Evolutionary conservation across 768 basidiomycete species (phyloP).

Genomic region (Russula abietina): DNA sequence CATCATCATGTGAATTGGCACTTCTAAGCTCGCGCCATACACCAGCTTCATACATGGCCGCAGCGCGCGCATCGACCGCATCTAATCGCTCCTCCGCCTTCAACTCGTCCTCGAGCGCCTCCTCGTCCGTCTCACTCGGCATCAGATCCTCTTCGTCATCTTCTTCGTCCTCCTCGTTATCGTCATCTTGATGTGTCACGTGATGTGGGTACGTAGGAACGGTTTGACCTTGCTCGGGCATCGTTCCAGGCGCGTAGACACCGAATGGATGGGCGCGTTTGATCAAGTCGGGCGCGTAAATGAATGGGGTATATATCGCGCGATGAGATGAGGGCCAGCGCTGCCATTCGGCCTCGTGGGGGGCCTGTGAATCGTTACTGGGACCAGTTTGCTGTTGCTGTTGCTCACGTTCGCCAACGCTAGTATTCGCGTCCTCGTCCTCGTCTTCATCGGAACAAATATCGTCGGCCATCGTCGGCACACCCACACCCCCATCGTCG

Average conservation of each 20-base stretch:
- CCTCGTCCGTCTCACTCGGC: constrained; percentile 34
- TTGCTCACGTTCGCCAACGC: constrained; percentile 20
- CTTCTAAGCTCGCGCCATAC: constrained; percentile 34
- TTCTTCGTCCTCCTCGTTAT: not conserved
- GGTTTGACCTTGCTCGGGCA: not conserved
- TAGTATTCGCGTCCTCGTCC: not conserved
- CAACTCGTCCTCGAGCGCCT: constrained; percentile 36
- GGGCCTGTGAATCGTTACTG: not conserved
- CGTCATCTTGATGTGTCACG: not conserved
- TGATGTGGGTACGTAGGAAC: too few species aligned
- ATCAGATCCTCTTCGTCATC: constrained; percentile 24
- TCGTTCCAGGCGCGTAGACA: constrained; percentile 27
- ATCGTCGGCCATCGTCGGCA: constrained; percentile 11
- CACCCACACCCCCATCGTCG: constrained; percentile 17
- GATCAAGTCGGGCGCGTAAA: constrained; percentile 31
- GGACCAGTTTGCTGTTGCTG: not conserved
- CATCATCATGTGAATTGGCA: too few species aligned
- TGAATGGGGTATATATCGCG: constrained; percentile 34
- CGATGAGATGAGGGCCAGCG: constrained; percentile 28
- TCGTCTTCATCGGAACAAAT: constrained; percentile 13
- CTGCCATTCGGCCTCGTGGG: not conserved
- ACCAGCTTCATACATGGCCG: constrained; percentile 35
- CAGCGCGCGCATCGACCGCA: constrained; percentile 32
- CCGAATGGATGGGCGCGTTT: constrained; percentile 23
- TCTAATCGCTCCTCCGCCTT: constrained; percentile 41